Evolutionary conservation across 176 grass and related monocot species (phyloP).

Genomic region (Avena atlantica): DNA sequence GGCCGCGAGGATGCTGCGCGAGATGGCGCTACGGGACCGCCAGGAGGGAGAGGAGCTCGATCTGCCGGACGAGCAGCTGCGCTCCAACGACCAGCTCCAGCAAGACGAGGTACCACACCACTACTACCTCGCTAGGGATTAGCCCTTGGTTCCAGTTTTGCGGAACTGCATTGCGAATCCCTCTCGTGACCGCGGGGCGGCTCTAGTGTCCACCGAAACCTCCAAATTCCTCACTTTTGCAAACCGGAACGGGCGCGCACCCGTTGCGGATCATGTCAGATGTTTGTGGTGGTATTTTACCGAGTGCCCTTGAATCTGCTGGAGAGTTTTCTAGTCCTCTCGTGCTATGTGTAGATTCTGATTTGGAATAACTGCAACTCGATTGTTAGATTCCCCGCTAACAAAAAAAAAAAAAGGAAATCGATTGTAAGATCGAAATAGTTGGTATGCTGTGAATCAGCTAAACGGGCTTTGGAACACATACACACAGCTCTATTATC

Average conservation of each 20-base stretch:
- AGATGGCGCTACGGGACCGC: neutral
- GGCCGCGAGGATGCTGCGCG: slow-evolving; percentile 27
- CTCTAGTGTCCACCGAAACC: neutral
- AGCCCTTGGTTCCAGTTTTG: neutral
- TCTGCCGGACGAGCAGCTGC: slow-evolving; percentile 46
- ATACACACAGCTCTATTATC: neutral
- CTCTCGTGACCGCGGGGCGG: neutral
- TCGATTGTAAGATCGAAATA: neutral
- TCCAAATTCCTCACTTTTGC: neutral
- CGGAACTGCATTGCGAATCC: neutral
- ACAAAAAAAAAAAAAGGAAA: neutral
- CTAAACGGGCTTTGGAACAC: neutral
- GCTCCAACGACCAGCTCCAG: slow-evolving; percentile 48
- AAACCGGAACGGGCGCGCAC: neutral
- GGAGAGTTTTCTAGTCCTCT: neutral
- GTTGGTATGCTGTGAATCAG: neutral
- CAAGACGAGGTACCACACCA: slow-evolving; percentile 21
- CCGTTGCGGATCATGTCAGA: neutral
- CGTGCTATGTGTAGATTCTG: neutral
- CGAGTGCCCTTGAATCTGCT: neutral
- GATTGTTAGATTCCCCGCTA: too few species aligned
- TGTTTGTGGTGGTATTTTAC: neutral
- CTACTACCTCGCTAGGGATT: neutral
- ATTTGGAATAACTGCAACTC: neutral
- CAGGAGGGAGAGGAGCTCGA: slow-evolving; percentile 16